These are phyloP conservation scores for Gastrolobium bilobum DNA, from an alignment of 306 rosid genomes.

Conservation along the genomic window DNA sequence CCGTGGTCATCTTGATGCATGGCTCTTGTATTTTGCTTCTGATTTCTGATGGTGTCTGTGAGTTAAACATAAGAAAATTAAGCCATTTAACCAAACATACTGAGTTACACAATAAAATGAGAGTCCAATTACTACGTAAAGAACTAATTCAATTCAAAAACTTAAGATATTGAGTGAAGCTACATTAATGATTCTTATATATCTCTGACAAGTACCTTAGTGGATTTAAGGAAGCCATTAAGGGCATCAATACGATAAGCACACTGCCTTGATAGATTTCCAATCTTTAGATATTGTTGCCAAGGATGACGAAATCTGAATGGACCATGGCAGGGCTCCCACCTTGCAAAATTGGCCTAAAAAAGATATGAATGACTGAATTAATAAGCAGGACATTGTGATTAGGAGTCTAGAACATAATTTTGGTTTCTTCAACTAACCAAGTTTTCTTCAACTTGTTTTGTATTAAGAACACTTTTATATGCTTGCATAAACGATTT, in stretches of 20 bases:
- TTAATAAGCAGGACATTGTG: background rate
- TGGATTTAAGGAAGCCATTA: conserved; percentile 48
- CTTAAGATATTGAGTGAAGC: no score
- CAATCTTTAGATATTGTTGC: conserved; percentile 64
- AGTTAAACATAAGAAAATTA: background rate
- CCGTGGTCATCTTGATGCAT: conserved; percentile 54
- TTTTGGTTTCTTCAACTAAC: conserved; percentile 41
- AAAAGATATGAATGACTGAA: background rate
- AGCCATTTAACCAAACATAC: background rate
- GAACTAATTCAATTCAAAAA: no score
- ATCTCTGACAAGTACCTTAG: conserved; percentile 12
- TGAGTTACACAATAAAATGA: background rate
- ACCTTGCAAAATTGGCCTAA: conserved; percentile 66
- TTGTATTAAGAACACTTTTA: conserved; percentile 59
- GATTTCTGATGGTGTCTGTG: conserved; percentile 45
- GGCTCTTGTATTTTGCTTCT: conserved; percentile 53
- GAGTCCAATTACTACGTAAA: background rate
- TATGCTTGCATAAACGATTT: conserved; percentile 55
- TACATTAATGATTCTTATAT: no score
- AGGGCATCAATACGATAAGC: conserved; percentile 64
- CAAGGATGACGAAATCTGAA: conserved; percentile 65
- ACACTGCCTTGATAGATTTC: conserved; percentile 60
- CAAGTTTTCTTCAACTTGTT: conserved; percentile 59
- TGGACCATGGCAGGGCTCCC: conserved; percentile 66
- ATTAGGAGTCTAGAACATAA: background rate